Percentiles rank a stretch among this genome's conserved stretches.
phyloP scores from a whole-genome alignment of 1,284 basidiomycete genomes.

The Omphalotus olearius region DNA sequence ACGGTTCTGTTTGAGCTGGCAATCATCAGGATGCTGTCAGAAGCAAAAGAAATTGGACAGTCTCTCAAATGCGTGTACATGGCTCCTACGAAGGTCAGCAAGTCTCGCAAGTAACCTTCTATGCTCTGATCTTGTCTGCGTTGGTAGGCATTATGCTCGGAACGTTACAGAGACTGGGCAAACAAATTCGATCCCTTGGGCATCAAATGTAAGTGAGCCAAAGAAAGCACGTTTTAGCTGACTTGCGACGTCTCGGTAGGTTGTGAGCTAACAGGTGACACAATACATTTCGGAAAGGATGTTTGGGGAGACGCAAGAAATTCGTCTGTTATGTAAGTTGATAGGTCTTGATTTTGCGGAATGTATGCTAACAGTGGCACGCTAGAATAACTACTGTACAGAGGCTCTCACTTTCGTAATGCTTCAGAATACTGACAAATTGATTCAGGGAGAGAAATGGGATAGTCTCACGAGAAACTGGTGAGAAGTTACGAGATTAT shows the following conservation, averaged over 20 bases:
- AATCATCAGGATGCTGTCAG: conserved; percentile 73
- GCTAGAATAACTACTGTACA: conserved; percentile 71
- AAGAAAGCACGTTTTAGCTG: background rate
- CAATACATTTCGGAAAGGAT: conserved; percentile 54
- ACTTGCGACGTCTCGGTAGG: conserved; percentile 39
- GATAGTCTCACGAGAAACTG: conserved; percentile 86
- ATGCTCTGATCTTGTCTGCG: background rate
- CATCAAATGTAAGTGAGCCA: conserved; percentile 55
- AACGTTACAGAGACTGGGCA: conserved; percentile 83
- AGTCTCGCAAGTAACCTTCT: background rate
- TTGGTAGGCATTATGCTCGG: conserved; percentile 79
- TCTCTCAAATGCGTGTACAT: conserved; percentile 82
- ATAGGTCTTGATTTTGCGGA: conserved; percentile 5
- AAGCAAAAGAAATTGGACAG: conserved; percentile 31
- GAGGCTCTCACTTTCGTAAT: background rate
- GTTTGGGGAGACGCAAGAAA: conserved; percentile 70
- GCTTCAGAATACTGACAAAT: background rate
- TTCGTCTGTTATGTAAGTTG: conserved; percentile 69
- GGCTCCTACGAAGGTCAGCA: conserved; percentile 83
- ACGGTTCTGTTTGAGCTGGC: conserved; percentile 92
- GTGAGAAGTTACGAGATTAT: conserved; percentile 26
- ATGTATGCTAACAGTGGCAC: background rate
- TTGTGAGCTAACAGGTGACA: conserved; percentile 91
- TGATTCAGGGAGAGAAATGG: conserved; percentile 85
- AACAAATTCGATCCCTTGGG: conserved; percentile 73